Conservation (phyloP, 2,329 filamentous ascomycete genomes). For the Aspergillus proliferans region DNA sequence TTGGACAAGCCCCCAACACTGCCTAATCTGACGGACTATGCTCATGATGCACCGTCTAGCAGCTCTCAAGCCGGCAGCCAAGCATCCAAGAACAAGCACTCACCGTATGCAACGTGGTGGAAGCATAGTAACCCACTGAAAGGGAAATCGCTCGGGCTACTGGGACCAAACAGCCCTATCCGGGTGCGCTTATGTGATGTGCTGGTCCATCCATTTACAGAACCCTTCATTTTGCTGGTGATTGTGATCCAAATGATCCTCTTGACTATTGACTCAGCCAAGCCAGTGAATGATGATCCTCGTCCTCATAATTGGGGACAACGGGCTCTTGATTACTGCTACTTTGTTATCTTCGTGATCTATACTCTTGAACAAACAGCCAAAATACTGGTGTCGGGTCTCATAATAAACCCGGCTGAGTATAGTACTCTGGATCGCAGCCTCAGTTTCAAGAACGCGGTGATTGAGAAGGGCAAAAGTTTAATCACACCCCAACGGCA, state of each 20-base stretch:
- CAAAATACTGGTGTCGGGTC: conserved; percentile 85
- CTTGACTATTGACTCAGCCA: conserved; percentile 75
- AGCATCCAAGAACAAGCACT: conserved; percentile 28
- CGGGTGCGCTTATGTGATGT: conserved; percentile 72
- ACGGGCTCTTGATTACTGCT: conserved; percentile 64
- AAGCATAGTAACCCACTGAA: conserved; percentile 66
- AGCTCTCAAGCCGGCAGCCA: conserved; percentile 26
- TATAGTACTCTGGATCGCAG: conserved; percentile 85
- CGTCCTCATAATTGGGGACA: conserved; percentile 61
- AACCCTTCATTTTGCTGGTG: conserved; percentile 77
- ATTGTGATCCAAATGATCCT: conserved; percentile 85
- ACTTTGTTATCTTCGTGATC: conserved; percentile 76
- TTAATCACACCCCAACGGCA: conserved; percentile 79
- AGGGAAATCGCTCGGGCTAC: conserved; percentile 79
- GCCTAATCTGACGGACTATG: conserved; percentile 42
- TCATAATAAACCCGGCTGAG: conserved; percentile 81
- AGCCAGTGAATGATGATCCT: conserved; percentile 59
- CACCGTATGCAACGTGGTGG: conserved; percentile 39
- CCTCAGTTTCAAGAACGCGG: conserved; percentile 64
- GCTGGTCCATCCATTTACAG: conserved; percentile 77
- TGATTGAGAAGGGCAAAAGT: conserved; percentile 68
- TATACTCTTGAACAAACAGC: conserved; percentile 82
- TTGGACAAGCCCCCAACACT: conserved; percentile 48
- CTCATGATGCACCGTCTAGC: conserved; percentile 36
- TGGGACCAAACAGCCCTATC: conserved; percentile 69